These are phyloP conservation scores for Ceratonia siliqua DNA, from an alignment of 306 rosid genomes.

Conservation along the genomic window DNA sequence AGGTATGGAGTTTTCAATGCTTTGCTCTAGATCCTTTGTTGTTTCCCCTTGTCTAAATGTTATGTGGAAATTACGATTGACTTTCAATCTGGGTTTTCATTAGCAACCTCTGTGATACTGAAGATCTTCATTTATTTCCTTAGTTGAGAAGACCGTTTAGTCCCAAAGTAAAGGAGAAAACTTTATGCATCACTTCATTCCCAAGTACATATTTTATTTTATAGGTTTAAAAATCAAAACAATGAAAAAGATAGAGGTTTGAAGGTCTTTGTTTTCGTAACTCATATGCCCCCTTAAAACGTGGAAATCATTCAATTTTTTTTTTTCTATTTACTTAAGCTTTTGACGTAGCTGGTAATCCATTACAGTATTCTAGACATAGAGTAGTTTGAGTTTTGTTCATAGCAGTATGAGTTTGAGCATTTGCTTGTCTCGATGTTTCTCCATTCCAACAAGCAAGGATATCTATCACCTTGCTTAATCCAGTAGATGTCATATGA, in stretches of 20 bases:
- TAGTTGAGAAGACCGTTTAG: background rate
- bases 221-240: background rate
- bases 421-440: background rate
- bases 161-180: background rate
- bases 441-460: background rate
- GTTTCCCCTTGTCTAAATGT: background rate
- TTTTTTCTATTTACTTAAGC: background rate
- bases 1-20: constrained; percentile 46
- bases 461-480: background rate
- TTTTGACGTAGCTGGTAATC: background rate
- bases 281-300: background rate
- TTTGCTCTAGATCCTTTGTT: background rate
- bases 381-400: too few species aligned
- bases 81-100: background rate
- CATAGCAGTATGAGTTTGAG: background rate
- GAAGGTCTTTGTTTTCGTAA: constrained; percentile 16
- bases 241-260: background rate
- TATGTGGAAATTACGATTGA: background rate
- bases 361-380: background rate
- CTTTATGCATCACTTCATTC: background rate
- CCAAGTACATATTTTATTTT: background rate
- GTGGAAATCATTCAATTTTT: background rate
- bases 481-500: background rate
- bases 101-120: background rate
- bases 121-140: background rate